Evolutionary conservation across 208 protist genomes (phyloP).

Genomic region (Crithidia thermophila): DNA sequence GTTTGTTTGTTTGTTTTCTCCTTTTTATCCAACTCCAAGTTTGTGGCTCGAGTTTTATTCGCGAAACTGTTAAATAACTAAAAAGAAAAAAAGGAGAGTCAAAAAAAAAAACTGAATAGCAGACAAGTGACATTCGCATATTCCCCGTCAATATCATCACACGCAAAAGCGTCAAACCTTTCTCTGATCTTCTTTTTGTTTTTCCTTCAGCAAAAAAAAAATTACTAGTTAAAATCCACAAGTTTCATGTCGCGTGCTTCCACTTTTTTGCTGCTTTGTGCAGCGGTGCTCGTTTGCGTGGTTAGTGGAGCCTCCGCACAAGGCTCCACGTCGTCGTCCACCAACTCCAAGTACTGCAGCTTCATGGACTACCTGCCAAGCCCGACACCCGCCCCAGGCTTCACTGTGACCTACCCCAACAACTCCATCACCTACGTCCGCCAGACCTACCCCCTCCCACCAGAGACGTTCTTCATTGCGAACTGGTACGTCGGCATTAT

Average conservation of each 20-base stretch:
- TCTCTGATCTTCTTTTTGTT: too few relatives aligned
- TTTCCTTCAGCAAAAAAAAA: too few relatives aligned
- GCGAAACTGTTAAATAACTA: too few relatives aligned
- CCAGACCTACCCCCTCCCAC: background rate
- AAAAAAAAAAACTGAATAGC: background rate
- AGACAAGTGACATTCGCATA: background rate
- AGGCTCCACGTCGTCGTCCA: constrained; percentile 6
- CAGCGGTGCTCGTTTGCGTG: too few relatives aligned
- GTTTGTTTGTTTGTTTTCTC: background rate
- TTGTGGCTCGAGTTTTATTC: background rate
- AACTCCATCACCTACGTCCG: constrained; percentile 26
- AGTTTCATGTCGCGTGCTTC: too few relatives aligned
- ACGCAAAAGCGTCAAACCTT: too few relatives aligned
- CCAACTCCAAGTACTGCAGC: background rate
- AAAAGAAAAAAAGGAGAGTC: too few relatives aligned
- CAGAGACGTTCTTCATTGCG: constrained; percentile 23
- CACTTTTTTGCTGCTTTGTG: too few relatives aligned
- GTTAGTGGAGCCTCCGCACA: too few relatives aligned
- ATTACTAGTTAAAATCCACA: too few relatives aligned
- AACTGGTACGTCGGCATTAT: constrained; percentile 49
- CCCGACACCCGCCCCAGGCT: background rate
- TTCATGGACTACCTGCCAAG: constrained; percentile 15
- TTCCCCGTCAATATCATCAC: background rate
- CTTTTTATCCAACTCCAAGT: background rate
- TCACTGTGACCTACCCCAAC: constrained; percentile 13